Evolutionary conservation across 768 basidiomycete species (phyloP).

Genomic region (Amanita subjunquillea): DNA sequence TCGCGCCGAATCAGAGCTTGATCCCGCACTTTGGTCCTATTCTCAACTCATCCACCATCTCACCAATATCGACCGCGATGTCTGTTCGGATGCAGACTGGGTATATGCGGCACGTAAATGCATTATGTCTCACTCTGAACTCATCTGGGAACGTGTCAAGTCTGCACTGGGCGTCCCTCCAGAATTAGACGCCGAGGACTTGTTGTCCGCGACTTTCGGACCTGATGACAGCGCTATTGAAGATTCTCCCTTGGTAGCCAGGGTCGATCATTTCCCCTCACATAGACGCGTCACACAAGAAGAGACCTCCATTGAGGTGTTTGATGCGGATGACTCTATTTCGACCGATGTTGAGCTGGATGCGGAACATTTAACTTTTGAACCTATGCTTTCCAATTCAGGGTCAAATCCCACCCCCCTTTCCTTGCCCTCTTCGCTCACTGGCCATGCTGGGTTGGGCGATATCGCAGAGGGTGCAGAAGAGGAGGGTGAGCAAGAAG

Average conservation of each 20-base stretch:
- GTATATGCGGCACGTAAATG: slow-evolving; percentile 63
- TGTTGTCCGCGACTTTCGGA: not conserved
- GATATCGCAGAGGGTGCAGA: slow-evolving; percentile 59
- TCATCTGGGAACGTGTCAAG: slow-evolving; percentile 89
- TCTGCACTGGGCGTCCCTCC: slow-evolving; percentile 81
- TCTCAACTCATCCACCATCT: slow-evolving; percentile 61
- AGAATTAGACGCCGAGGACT: slow-evolving; percentile 61
- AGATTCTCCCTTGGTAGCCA: slow-evolving; percentile 29
- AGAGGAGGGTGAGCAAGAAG: slow-evolving; percentile 35
- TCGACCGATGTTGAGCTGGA: slow-evolving; percentile 7
- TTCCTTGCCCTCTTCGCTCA: slow-evolving; percentile 22
- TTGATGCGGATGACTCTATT: not conserved
- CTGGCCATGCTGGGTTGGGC: slow-evolving; percentile 27
- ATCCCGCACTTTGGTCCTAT: slow-evolving; percentile 67
- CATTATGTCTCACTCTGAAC: slow-evolving; percentile 66
- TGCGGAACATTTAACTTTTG: slow-evolving; percentile 26
- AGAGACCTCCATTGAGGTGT: not conserved
- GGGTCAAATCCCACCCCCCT: slow-evolving; percentile 23
- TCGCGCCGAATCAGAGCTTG: slow-evolving; percentile 24
- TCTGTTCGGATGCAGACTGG: slow-evolving; percentile 66
- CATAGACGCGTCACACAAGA: not conserved
- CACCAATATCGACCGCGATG: slow-evolving; percentile 47
- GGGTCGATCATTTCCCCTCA: not conserved
- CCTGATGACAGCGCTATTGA: slow-evolving; percentile 34
- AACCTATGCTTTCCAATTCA: slow-evolving; percentile 39